A percentile compares a stretch with the other conserved stretches of the same genome.
phyloP scores from a whole-genome alignment of 805 yeast genomes.

The Maudiozyma turicensis region DNA sequence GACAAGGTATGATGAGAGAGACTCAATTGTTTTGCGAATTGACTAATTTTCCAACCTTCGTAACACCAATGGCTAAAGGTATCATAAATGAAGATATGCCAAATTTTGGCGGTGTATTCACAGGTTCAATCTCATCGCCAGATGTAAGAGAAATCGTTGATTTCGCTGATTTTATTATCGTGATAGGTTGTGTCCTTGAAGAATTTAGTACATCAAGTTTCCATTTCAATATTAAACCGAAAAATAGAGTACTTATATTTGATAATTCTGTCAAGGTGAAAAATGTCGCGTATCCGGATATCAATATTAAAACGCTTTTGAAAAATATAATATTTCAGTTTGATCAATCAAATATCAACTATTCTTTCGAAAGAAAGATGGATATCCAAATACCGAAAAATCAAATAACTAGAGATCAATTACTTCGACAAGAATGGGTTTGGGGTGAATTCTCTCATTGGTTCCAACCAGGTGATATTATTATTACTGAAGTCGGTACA shows the following conservation, averaged over 20 bases:
- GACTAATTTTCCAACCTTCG: constrained; percentile 66
- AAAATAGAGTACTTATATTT: constrained; percentile 58
- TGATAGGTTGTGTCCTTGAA: constrained; percentile 66
- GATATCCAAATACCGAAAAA: constrained; percentile 21
- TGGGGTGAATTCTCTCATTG: constrained; percentile 44
- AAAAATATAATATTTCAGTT: constrained; percentile 13
- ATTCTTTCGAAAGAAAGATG: constrained; percentile 7
- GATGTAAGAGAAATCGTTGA: constrained; percentile 62
- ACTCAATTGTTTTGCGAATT: constrained; percentile 44
- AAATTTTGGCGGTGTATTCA: constrained; percentile 68
- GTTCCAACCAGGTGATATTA: constrained; percentile 47
- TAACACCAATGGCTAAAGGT: constrained; percentile 83
- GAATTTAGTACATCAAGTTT: constrained; percentile 82
- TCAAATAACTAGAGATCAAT: constrained; percentile 10
- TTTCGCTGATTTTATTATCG: constrained; percentile 55
- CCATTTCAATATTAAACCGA: constrained; percentile 55
- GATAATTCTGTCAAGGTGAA: constrained; percentile 55
- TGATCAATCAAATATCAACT: constrained; percentile 24
- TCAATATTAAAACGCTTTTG: constrained; percentile 41
- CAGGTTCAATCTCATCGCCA: constrained; percentile 61
- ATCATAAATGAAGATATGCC: constrained; percentile 54
- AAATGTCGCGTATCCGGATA: constrained; percentile 52
- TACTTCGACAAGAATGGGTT: constrained; percentile 35
- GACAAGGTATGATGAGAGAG: constrained; percentile 52
- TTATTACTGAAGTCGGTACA: constrained; percentile 58